Evolutionary conservation across 805 yeast species (phyloP).

Genomic region (Saccharomycopsis babjevae): DNA sequence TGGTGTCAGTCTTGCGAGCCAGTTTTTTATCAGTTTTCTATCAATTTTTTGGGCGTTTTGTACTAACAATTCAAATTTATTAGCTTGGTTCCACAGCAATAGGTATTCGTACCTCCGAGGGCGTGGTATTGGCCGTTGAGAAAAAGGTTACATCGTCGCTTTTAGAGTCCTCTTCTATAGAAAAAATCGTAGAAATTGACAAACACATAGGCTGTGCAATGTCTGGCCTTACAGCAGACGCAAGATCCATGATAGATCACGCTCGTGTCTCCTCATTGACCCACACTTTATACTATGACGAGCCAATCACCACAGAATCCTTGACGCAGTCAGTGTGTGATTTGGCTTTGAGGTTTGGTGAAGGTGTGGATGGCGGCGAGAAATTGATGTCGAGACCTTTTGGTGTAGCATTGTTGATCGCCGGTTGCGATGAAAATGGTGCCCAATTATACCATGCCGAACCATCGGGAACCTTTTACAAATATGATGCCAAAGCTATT

Average conservation of each 20-base stretch:
- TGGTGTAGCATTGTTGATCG: constrained; percentile 94
- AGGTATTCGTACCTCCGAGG: constrained; percentile 91
- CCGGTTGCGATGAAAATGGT: constrained; percentile 88
- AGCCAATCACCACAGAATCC: constrained; percentile 83
- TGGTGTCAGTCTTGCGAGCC: background rate
- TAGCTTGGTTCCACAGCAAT: constrained; percentile 91
- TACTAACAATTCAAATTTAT: background rate
- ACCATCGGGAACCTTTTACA: constrained; percentile 96
- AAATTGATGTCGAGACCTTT: constrained; percentile 94
- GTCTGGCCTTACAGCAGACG: constrained; percentile 98
- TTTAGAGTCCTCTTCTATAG: constrained; percentile 86
- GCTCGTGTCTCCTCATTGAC: constrained; percentile 86
- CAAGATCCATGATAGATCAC: constrained; percentile 96
- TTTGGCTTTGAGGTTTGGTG: constrained; percentile 85
- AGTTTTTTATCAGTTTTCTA: background rate
- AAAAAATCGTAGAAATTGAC: constrained; percentile 92
- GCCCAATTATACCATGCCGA: constrained; percentile 98
- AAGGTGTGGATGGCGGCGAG: constrained; percentile 77
- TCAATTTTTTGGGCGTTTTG: background rate
- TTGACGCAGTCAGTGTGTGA: constrained; percentile 96
- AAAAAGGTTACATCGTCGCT: constrained; percentile 90
- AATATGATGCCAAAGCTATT: constrained; percentile 97
- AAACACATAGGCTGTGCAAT: constrained; percentile 95
- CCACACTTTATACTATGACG: constrained; percentile 85
- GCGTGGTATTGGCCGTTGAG: constrained; percentile 93